Evolutionary conservation across 2,329 filamentous ascomycete species (phyloP), one percentile per base, ranked within the genome.

Genomic region (Allantophomopsis lycopodina): DNA sequence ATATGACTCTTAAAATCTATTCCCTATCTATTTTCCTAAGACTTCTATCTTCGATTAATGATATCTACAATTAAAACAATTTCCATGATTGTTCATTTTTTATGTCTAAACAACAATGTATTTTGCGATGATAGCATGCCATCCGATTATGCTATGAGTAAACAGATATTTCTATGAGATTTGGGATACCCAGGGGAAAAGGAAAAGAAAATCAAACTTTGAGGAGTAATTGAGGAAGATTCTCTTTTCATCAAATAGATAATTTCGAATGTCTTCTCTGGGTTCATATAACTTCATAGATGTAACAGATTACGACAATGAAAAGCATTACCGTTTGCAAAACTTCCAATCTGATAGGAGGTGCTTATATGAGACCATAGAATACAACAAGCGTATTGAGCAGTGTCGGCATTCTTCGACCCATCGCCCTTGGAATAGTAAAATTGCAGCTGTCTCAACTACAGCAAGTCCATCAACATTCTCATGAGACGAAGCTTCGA

Each of bases 351-450:
- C n/a, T 14, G 18, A 36, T 3, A 13, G 13, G 15, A 18, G 20
- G 15, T 8, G 2, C 20, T 23, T 18, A 3, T 5, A 6, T 4
- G 10, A 4, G 16, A 17, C 7, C 21, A 13, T 37, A 38, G 37
- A 5, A 42, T 44, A 8, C 40, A 39, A 21, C 38, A 42, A 44
- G 44, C 42, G 34, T 38, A 15, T 14, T 40, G 38, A 41, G 44
- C 44, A 14, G 44, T 42, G 28, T 20, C 42, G 5, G 38, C 28
- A 38, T 44, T 41, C 40, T 44, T 46, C 18, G 42, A 44, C 40
- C 42, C 38, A 34, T 43, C n/a, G 43, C 34, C 35, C 41, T 46
- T 36, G 20, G 31, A 4, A 28, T 20, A 16, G 35, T 35, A n/a
- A 37, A 38, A 31, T 46, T 44, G 40, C 30, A 42, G 38, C 16